A percentile compares a stretch with the other conserved stretches of the same genome.
Conservation (phyloP, 2,329 filamentous ascomycete genomes). For the Trichoderma koningiopsis region DNA sequence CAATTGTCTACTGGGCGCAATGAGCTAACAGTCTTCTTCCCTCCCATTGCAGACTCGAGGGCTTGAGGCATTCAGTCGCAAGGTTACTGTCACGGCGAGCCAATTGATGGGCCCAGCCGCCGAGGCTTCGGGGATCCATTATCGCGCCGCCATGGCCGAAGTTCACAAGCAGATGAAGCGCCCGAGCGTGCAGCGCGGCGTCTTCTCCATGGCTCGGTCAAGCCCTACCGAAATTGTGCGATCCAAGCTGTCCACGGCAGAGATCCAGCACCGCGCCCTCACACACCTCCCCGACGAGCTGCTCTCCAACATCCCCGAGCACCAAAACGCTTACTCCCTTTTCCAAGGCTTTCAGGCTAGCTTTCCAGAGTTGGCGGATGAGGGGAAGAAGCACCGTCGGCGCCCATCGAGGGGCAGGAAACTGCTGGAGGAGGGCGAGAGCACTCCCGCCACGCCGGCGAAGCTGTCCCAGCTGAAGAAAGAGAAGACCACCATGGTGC, state of each 20-base stretch:
- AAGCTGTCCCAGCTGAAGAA: slow-evolving; percentile 74
- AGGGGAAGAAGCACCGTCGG: slow-evolving; percentile 70
- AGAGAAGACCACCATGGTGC: slow-evolving; percentile 77
- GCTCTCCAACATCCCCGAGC: slow-evolving; percentile 83
- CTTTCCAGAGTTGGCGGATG: slow-evolving; percentile 70
- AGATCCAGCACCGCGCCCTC: slow-evolving; percentile 92
- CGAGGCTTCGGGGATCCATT: slow-evolving; percentile 62
- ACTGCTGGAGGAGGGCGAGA: slow-evolving; percentile 66
- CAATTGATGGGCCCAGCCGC: slow-evolving; percentile 76
- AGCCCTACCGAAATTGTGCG: slow-evolving; percentile 93
- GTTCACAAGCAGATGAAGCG: slow-evolving; percentile 86
- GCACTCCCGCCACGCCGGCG: slow-evolving; percentile 58
- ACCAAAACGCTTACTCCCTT: slow-evolving; percentile 82
- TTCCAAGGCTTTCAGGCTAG: slow-evolving; percentile 97
- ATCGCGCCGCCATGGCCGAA: slow-evolving; percentile 84
- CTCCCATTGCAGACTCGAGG: slow-evolving; percentile 69
- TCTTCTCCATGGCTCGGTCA: slow-evolving; percentile 88
- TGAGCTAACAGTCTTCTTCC: neutral
- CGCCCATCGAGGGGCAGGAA: slow-evolving; percentile 75
- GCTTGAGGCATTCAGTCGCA: slow-evolving; percentile 88
- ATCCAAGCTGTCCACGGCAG: slow-evolving; percentile 82
- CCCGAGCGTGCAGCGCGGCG: slow-evolving; percentile 80
- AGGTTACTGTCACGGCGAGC: slow-evolving; percentile 89
- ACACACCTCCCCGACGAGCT: slow-evolving; percentile 89
- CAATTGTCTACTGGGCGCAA: slow-evolving; percentile 31